Evolutionary conservation across 78 protist genomes (phyloP).

Genomic region (Dictyostelium capitatum): DNA sequence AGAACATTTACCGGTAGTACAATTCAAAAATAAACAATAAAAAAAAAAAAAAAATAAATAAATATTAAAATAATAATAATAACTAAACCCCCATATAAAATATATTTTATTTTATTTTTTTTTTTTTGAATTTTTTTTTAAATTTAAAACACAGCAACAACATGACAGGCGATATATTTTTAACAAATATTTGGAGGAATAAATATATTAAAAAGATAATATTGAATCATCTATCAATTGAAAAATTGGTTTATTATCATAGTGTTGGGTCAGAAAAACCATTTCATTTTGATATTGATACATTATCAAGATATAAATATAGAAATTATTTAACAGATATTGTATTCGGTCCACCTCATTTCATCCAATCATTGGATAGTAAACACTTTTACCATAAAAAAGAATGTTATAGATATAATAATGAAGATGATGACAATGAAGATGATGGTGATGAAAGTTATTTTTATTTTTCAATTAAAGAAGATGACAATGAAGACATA

Average conservation of each 20-base stretch:
- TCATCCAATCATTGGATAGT: not conserved
- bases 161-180: no score
- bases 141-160: no score
- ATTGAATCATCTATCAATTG: no score
- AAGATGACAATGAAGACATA: not conserved
- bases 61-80: no score
- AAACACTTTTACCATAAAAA: not conserved
- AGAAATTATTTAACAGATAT: not conserved
- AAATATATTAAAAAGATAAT: no score
- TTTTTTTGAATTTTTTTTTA: no score
- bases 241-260: no score
- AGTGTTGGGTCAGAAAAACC: not conserved
- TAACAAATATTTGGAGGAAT: no score
- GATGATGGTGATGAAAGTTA: not conserved
- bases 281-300: not conserved
- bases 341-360: not conserved
- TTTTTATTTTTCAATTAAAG: constrained; percentile 1
- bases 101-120: no score
- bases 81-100: no score
- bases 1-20: constrained; percentile 33
- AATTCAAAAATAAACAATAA: not conserved
- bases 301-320: constrained; percentile 11
- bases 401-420: not conserved
- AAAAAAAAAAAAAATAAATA: not conserved
- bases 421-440: not conserved